phyloP scores from a whole-genome alignment of 805 yeast species.

The Ogataea dorogensis region DNA sequence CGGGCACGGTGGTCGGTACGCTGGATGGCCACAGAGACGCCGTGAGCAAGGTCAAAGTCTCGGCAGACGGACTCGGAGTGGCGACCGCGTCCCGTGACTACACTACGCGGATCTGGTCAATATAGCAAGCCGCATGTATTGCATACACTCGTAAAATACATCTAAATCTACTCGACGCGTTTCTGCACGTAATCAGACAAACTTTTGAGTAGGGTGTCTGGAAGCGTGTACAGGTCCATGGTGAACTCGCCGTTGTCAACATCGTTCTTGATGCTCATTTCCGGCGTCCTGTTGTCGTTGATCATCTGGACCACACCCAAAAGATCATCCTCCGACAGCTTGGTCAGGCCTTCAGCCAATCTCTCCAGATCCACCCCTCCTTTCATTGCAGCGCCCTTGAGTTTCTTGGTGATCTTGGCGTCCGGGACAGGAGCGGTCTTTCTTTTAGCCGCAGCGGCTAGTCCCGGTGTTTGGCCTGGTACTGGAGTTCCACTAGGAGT shows the following conservation, averaged over 20 bases:
- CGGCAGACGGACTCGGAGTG: conserved; percentile 74
- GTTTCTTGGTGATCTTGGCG: conserved; percentile 47
- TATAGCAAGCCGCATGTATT: conserved; percentile 11
- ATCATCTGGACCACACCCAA: conserved; percentile 97
- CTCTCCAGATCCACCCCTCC: conserved; percentile 85
- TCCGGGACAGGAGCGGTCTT: conserved; percentile 24
- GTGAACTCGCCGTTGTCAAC: conserved; percentile 97
- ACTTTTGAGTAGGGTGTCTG: conserved; percentile 86
- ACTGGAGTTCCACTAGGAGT: conserved; percentile 19
- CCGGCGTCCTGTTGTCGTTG: conserved; percentile 90
- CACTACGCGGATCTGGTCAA: conserved; percentile 65
- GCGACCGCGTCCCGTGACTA: conserved; percentile 83
- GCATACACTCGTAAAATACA: conserved; percentile 12
- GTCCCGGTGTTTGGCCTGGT: conserved; percentile 5
- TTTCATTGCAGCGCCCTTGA: conserved; percentile 58
- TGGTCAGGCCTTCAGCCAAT: conserved; percentile 85
- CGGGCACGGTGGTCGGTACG: conserved; percentile 61
- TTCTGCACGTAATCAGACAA: conserved; percentile 92
- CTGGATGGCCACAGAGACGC: conserved; percentile 64
- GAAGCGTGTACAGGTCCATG: conserved; percentile 90
- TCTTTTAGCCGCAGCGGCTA: conserved; percentile 14
- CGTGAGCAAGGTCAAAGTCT: conserved; percentile 59
- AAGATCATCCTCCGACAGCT: conserved; percentile 86
- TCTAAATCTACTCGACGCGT: conserved; percentile 38
- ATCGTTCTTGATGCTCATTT: conserved; percentile 93